Evolutionary conservation across 2,329 filamentous ascomycete species (phyloP).

Genomic region (Sporothrix euskadiensis): DNA sequence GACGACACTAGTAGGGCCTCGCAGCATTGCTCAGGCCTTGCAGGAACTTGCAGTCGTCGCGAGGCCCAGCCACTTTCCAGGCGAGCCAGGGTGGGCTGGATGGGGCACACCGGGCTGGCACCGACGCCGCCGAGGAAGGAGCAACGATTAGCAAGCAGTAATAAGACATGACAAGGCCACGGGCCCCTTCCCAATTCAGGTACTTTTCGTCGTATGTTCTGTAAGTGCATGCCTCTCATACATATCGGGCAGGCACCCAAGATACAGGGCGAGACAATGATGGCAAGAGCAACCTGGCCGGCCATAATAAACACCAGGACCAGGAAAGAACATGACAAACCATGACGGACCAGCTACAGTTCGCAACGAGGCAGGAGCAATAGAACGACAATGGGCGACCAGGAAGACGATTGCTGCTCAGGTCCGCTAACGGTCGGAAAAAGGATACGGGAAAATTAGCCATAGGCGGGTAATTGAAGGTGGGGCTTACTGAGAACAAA

Average conservation of each 20-base stretch:
- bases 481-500: conserved; percentile 31
- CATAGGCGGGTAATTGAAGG: conserved; percentile 29
- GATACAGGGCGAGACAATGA: not conserved
- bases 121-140: conserved; percentile 11
- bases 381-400: not conserved
- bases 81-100: not conserved
- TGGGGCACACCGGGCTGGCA: conserved; percentile 3
- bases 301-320: not conserved
- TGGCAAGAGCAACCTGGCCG: not conserved
- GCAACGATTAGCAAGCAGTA: conserved; percentile 17
- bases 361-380: conserved; percentile 4
- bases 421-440: conserved; percentile 27
- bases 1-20: not conserved
- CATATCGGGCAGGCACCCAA: conserved; percentile 6
- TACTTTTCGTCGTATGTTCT: not conserved
- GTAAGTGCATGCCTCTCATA: not conserved
- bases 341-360: not conserved
- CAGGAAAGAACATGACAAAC: not conserved
- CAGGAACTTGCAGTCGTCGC: conserved; percentile 9
- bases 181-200: not conserved
- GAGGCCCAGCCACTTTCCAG: not conserved
- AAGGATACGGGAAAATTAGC: conserved; percentile 29
- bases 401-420: not conserved
- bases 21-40: not conserved
- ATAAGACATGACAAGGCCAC: not conserved